Evolutionary conservation across 2,329 filamentous ascomycete species (phyloP), one percentile per base, ranked within the genome.

Genomic region (Onygenales sp.): DNA sequence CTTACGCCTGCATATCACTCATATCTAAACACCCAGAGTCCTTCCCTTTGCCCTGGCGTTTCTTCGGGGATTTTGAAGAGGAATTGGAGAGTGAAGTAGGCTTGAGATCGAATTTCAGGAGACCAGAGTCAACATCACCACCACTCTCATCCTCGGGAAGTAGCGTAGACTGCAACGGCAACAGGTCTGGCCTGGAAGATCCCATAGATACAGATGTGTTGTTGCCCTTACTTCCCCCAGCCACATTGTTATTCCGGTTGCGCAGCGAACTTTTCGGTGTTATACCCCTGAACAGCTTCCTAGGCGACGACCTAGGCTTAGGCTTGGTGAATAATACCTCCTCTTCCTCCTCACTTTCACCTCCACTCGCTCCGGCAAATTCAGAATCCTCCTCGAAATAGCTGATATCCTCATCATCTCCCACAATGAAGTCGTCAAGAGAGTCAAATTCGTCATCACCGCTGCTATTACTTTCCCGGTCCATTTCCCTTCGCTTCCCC

Each of bases 341-440:
- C 11, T 65, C 58, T 34, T 65, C 62, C 53, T 61, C 59, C 51
- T 68, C 67, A 47, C 32, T 42, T 21, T 57, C 56, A 34, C 49
- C 51, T 2, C 53, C 53, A 27, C 51, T 45, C 10, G 52, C 54
- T 13, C 27, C 21, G 32, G 59, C 54, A 27, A 27, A 3, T 33
- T 62, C 63, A 7, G 65, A 63, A 49, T 61, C 62, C 47, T 68
- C 62, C 49, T 68, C 66, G 55, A 66, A 58, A 34, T 62, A 69
- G 53, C 67, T 71, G 27, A 63, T 52, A 49, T 70, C 64, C 10
- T 71, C 67, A 62, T 70, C 64, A 57, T 71, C 68, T 49, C 67
- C 68, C 54, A 71, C 66, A 58, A 73, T 67, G 51, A 72, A 73
- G 51, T 66, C 69, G 32, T 70, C 67, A 36, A 72, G 57, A 42